Base-by-base conservation (phyloP, 768 basidiomycete species). In the Leccinum subgranulosum region DNA sequence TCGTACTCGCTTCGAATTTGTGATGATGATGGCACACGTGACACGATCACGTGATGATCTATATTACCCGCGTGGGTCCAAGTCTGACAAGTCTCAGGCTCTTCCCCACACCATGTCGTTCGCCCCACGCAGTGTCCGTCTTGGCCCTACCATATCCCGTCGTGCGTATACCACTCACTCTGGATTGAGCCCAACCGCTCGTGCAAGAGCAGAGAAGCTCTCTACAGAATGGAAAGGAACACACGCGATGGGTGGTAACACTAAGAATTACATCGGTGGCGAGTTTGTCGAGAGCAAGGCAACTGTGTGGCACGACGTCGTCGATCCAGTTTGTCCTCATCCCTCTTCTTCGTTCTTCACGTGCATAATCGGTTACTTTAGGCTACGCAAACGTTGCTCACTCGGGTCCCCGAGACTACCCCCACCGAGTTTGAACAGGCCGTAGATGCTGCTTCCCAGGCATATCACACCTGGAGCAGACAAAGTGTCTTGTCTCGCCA, bases 211-310 rank as follows among this genome's bases (percentile, higher is more conserved):
- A 1, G 84, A 90, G 62, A 79, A 80, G 55, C 76, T 94, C 19
- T 88, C 88, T 17, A 72, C 80, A 14, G 79, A 85, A 29, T 98
- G 93, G 92, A 86, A 86, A 61, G 95, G 95, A 43, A 95, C 95
- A 3, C 89, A 81, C 57, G 87, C 88, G 23, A 82, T 84, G 12
- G 95, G 95, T n/a, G 88, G 83, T 28, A 86, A 80, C 59, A 94
- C 94, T 56, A 94, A 90, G 82, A 94, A 94, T 72, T 94, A 88
- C 73, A 90, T 98, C 57, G 89, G 84, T 12, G 96, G 95, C 9
- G 81, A 94, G 74, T 98, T 94, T 66, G 79, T 88, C 9, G 89
- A 95, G 65, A 94, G 91, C 75, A 83, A 83, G 66, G 74, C 89
- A 19, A 73, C 79, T 2, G 79, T 88, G 58, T 98, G 90, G 90